Evolutionary conservation across 306 rosid species (phyloP), one percentile per base, ranked within the genome.

Genomic region (Quercus cerris): DNA sequence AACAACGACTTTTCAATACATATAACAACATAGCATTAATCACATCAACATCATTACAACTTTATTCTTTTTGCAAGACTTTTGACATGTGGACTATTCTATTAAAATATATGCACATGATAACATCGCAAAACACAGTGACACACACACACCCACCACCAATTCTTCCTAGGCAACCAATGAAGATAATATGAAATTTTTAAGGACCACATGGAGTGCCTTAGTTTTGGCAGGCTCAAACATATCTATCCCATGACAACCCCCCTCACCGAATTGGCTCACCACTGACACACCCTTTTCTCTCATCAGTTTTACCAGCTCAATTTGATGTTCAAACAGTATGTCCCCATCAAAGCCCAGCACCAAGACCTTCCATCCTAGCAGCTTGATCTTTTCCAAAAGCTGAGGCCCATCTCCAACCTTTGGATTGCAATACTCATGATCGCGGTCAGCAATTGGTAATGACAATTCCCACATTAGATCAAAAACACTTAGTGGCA

Each of bases 361-460:
- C 19, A 86, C 84, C 77, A 90, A 44, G 0, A 88, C 83, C 20
- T 74, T 55, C 89, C 94, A 90, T 1, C 75, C 78, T 51, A 71
- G 67, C 74, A 27, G 52, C 61, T 15, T 13, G 22, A 91, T 79
- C 9, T 14, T 44, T 12, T 74, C 84, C 38, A 84, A 38, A 10
- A 20, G 23, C 19, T 1, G 4, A 0, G 72, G 63, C 13, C 78
- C 84, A 3, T 41, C 68, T 1, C 77, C 75, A 1, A 0, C 86
- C 87, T 12, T 85, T 0, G 92, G 90, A 88, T 89, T 86, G 25
- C 84, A 76, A 79, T 81, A 91, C 84, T 80, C 81, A 19, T 85
- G 87, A 58, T 91, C 91, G 4, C 90, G 87, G 76, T 84, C 77
- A 78, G 19, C 87, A 2, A 10, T 22, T 11, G 93, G 91, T 27